A percentile compares a stretch with the other conserved stretches of the same genome.
phyloP scores from a whole-genome alignment of 495 filamentous ascomycete genomes.

The Lophium mytilinum region DNA sequence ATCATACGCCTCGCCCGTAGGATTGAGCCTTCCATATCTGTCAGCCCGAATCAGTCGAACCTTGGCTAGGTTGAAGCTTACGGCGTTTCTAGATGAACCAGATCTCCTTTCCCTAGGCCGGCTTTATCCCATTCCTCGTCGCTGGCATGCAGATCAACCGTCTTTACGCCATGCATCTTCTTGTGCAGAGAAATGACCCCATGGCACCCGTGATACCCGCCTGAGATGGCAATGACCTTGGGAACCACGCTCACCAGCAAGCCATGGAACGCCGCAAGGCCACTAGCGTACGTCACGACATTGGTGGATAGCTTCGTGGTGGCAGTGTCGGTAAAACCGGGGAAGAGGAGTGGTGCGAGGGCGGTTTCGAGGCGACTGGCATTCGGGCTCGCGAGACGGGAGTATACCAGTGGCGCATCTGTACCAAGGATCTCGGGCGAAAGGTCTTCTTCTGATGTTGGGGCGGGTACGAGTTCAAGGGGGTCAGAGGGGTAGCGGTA shows the following conservation, averaged over 20 bases:
- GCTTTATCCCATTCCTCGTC: conserved; percentile 33
- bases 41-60: too few relatives aligned
- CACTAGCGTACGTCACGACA: conserved; percentile 69
- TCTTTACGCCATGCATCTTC: conserved; percentile 60
- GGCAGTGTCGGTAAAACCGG: neutral
- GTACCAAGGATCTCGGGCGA: conserved; percentile 4
- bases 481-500: conserved; percentile 61
- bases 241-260: conserved; percentile 71
- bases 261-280: conserved; percentile 81
- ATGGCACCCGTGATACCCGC: conserved; percentile 90
- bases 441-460: neutral
- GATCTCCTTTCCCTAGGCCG: conserved; percentile 53
- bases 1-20: conserved; percentile 68
- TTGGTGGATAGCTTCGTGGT: conserved; percentile 38
- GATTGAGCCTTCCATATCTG: conserved; percentile 50
- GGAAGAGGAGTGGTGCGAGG: conserved; percentile 59
- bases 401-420: conserved; percentile 57
- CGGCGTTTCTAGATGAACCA: conserved; percentile 88
- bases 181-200: conserved; percentile 64
- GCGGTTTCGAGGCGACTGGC: conserved; percentile 76
- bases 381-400: conserved; percentile 65
- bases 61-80: too few relatives aligned
- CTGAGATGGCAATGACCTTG: conserved; percentile 64
- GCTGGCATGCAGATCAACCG: conserved; percentile 41
- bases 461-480: conserved; percentile 11